Percentiles rank a stretch among this genome's conserved stretches.
phyloP scores from a whole-genome alignment of 371 early-diverging fungal species.

The Syncephalastrum sp. region DNA sequence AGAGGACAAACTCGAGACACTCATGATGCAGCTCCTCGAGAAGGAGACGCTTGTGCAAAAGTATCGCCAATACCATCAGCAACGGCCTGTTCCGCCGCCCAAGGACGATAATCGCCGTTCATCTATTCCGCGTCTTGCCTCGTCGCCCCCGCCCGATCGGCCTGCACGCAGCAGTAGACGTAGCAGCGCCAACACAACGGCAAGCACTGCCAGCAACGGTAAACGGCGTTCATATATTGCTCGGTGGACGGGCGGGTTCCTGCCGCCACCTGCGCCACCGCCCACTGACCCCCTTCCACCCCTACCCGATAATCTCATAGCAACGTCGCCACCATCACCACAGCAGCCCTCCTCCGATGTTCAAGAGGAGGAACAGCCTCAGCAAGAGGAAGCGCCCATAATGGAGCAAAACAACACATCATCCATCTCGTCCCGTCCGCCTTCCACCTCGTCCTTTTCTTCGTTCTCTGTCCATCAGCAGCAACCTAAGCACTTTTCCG shows the following conservation, averaged over 20 bases:
- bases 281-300: slow-evolving; percentile 26
- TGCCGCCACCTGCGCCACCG: slow-evolving; percentile 24
- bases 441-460: background rate
- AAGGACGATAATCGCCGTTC: background rate
- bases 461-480: background rate
- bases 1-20: slow-evolving; percentile 18
- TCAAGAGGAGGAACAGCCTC: too few relatives aligned
- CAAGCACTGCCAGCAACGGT: background rate
- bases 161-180: slow-evolving; percentile 17
- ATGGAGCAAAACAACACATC: slow-evolving; percentile 1
- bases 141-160: slow-evolving; percentile 9
- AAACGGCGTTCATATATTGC: slow-evolving; percentile 12
- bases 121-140: background rate
- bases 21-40: slow-evolving; percentile 15
- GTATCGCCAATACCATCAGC: slow-evolving; percentile 4
- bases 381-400: too few relatives aligned
- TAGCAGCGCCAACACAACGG: slow-evolving; percentile 9
- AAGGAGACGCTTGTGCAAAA: slow-evolving; percentile 14
- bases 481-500: background rate
- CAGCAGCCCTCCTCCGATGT: background rate
- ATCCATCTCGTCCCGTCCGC: slow-evolving; percentile 1
- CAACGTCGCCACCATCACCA: background rate
- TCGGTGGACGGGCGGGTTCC: slow-evolving; percentile 16
- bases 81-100: background rate
- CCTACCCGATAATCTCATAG: slow-evolving; percentile 6